Conservation (phyloP, 2,329 filamentous ascomycete genomes). For the Emergomyces pasteurianus region DNA sequence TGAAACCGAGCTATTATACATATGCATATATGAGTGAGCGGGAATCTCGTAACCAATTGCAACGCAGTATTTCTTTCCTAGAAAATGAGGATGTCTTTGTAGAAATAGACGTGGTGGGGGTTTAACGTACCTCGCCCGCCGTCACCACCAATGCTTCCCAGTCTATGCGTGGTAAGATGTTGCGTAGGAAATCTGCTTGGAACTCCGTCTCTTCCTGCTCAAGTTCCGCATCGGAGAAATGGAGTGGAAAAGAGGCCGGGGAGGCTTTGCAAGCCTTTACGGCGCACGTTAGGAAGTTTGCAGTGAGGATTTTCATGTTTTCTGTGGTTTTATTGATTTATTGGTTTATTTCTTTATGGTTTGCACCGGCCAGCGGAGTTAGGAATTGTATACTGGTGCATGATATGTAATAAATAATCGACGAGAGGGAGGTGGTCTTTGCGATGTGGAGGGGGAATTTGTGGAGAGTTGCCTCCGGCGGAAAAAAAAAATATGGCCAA, state of each 20-base stretch:
- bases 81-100: not conserved
- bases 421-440: no score
- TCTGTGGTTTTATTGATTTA: not conserved
- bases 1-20: slow-evolving; percentile 63
- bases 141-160: slow-evolving; percentile 71
- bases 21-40: not conserved
- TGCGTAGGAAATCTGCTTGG: slow-evolving; percentile 68
- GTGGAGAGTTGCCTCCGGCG: no score
- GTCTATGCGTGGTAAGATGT: slow-evolving; percentile 76
- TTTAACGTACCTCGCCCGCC: slow-evolving; percentile 54
- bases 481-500: slow-evolving; percentile 1
- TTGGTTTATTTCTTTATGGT: no score
- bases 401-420: not conserved
- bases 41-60: not conserved
- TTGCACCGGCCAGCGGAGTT: not conserved
- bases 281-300: slow-evolving; percentile 94
- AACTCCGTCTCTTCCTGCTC: slow-evolving; percentile 72
- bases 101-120: not conserved
- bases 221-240: slow-evolving; percentile 84
- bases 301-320: slow-evolving; percentile 85
- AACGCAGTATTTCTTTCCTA: not conserved
- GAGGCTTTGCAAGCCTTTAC: slow-evolving; percentile 87
- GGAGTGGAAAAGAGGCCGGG: slow-evolving; percentile 71
- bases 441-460: not conserved
- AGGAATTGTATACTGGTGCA: not conserved